These are phyloP conservation scores for Acacia crassicarpa DNA, from an alignment of 306 rosid species.

Conservation along the genomic window DNA sequence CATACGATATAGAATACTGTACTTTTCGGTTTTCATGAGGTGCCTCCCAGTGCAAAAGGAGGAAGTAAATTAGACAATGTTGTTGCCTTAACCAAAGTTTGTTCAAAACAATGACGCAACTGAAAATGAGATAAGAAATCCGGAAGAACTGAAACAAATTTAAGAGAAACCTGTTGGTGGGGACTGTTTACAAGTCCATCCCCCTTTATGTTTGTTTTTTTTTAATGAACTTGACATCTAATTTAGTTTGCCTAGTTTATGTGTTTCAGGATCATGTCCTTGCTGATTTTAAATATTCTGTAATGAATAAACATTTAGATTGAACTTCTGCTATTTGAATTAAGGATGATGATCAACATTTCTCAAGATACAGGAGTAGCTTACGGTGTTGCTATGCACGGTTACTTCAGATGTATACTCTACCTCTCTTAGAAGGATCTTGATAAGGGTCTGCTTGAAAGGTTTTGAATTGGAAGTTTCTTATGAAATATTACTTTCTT, in stretches of 20 bases:
- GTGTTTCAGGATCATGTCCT: background rate
- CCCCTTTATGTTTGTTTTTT: background rate
- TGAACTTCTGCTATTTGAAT: background rate
- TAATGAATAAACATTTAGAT: background rate
- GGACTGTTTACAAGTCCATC: background rate
- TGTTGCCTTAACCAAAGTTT: background rate
- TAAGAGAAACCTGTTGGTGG: background rate
- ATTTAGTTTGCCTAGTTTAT: background rate
- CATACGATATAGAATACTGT: background rate
- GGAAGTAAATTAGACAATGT: background rate
- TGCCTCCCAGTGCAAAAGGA: background rate
- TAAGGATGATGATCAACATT: conserved; percentile 6
- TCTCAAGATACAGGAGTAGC: background rate
- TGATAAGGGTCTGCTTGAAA: background rate
- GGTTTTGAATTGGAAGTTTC: background rate
- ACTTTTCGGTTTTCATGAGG: background rate
- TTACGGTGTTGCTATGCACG: background rate
- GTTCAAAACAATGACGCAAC: background rate
- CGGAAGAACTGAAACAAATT: background rate
- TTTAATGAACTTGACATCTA: background rate
- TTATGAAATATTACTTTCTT: background rate
- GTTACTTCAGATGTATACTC: conserved; percentile 5
- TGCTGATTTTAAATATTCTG: background rate
- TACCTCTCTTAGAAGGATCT: background rate
- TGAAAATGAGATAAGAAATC: background rate